Evolutionary conservation across 2,329 filamentous ascomycete species (phyloP).

Genomic region (Beauveria asiatica): DNA sequence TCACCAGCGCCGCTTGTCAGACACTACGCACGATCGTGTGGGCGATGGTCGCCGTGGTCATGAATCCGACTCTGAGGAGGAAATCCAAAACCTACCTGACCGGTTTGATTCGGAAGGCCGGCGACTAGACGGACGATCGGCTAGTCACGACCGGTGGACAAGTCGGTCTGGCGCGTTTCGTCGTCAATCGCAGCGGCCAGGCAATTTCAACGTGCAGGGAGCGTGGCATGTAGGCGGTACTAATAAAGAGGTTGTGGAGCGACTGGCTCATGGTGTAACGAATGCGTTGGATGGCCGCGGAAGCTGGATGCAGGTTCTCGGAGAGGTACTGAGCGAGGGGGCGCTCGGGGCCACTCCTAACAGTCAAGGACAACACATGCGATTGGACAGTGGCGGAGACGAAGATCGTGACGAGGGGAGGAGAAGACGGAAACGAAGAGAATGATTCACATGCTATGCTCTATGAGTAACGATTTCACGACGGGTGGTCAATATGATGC

Average conservation of each 20-base stretch:
- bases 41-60: slow-evolving; percentile 15
- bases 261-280: slow-evolving; percentile 24
- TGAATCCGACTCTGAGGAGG: slow-evolving; percentile 23
- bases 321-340: slow-evolving; percentile 16
- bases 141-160: slow-evolving; percentile 21
- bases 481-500: neutral
- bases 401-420: neutral
- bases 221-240: slow-evolving; percentile 38
- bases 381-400: neutral
- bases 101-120: slow-evolving; percentile 38
- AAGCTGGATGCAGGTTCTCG: slow-evolving; percentile 19
- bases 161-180: slow-evolving; percentile 35
- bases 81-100: slow-evolving; percentile 37
- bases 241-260: slow-evolving; percentile 33
- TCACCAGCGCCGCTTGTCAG: slow-evolving; percentile 24
- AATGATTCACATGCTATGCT: neutral
- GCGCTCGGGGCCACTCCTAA: neutral
- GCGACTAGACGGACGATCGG: slow-evolving; percentile 25
- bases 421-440: neutral
- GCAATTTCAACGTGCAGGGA: slow-evolving; percentile 30
- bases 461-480: neutral
- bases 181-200: slow-evolving; percentile 23
- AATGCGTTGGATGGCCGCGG: slow-evolving; percentile 21
- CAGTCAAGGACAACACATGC: neutral
- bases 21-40: slow-evolving; percentile 25